Base-by-base conservation (phyloP, 441 rosid genomes). In the Arabidopsis hybrid region DNA sequence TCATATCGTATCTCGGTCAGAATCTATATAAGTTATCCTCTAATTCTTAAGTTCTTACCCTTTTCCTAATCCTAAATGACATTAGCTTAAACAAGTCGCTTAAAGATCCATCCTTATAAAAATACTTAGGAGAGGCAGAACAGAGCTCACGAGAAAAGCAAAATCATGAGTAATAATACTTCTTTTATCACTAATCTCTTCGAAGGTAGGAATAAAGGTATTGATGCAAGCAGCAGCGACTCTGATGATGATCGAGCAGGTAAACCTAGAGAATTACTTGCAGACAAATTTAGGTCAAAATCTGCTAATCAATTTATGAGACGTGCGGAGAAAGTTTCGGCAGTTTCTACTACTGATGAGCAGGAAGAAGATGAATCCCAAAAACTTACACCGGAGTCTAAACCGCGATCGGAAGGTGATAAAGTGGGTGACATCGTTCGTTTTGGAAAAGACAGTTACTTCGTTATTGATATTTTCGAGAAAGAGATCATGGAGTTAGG, bases 401-500 rank as follows among this genome's bases (percentile, higher is more conserved):
- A 53, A 49, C 11, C 61, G 7, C 11, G 3, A 34, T 8, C 47
- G 8, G n/a, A 18, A 8, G 76, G 65, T 14, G 79, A 69, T 17
- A 47, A 65, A 53, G 80, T 77, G 12, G 81, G 81, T 3, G 81
- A 72, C 49, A 38, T 38, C 1, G 53, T 78, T 60, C 45, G 2
- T 2, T 45, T 78, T 6, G 81, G 69, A 31, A 8, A 4, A 7
- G 7, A 38, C 12, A 53, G 29, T 21, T 72, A 78, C 73, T 52
- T 78, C 5, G 34, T 78, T 2, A 11, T 72, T 5, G 73, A 67
- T 46, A 78, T 77, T 31, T 77, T 72, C 34, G 69, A 72, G 60
- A 72, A 77, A 9, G 80, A 77, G 53, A 77, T 77, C 52, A 53
- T 72, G 69, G 80, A 78, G 60, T 31, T 78, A 34, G 81, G 81